These are phyloP conservation scores for Plasmodium vivax DNA, from an alignment of 169 alveolate species.

Conservation along the genomic window DNA sequence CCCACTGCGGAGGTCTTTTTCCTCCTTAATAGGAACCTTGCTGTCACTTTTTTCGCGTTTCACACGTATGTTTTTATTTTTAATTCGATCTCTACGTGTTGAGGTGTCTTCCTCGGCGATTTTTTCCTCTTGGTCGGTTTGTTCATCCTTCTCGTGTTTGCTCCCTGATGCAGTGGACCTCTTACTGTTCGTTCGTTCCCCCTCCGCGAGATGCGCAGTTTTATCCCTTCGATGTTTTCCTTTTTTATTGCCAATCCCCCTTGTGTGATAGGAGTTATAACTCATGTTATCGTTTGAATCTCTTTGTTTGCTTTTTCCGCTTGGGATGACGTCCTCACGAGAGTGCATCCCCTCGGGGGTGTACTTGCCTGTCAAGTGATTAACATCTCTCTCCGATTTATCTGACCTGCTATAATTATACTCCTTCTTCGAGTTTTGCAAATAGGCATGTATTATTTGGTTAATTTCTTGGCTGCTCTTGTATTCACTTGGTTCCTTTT, in stretches of 20 bases:
- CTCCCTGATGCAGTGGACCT: neutral
- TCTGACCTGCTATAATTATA: slow-evolving; percentile 1
- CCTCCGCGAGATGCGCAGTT: neutral
- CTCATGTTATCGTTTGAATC: neutral
- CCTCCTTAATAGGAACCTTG: neutral
- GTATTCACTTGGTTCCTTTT: neutral
- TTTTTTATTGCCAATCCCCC: neutral
- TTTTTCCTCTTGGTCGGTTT: neutral
- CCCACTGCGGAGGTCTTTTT: neutral
- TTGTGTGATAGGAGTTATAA: neutral
- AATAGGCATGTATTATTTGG: slow-evolving; percentile 19
- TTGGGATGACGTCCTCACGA: neutral
- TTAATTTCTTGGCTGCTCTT: slow-evolving; percentile 8
- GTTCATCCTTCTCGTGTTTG: neutral
- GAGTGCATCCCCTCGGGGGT: neutral
- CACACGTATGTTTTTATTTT: slow-evolving; percentile 1
- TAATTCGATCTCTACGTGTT: neutral
- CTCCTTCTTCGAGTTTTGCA: slow-evolving; percentile 16
- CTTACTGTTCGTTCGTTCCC: neutral
- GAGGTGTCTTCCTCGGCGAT: neutral
- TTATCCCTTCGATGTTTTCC: neutral
- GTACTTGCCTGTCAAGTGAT: neutral
- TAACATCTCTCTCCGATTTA: neutral
- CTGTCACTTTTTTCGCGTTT: neutral
- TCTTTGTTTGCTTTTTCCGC: neutral